These are phyloP conservation scores for Metschnikowia continentalis DNA, from an alignment of 805 yeast species.

Conservation along the genomic window DNA sequence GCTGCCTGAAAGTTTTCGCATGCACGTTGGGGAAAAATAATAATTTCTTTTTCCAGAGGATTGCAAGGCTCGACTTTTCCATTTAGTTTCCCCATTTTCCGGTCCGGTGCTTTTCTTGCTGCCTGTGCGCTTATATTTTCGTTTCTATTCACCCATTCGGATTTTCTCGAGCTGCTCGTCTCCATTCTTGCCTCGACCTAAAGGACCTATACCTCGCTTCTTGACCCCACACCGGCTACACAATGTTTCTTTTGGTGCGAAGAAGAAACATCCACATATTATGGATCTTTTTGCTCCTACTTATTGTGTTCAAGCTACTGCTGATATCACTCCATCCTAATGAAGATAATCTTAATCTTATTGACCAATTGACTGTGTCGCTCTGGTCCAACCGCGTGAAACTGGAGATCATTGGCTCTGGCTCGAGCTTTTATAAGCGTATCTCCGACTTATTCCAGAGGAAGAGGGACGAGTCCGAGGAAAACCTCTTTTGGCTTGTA, in stretches of 20 bases:
- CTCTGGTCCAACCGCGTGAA: conserved; percentile 4
- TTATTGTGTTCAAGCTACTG: conserved; percentile 13
- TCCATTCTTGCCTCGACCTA: too few relatives aligned
- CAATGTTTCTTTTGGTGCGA: conserved; percentile 14
- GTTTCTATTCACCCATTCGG: not conserved
- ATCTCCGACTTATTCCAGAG: conserved; percentile 7
- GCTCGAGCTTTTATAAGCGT: conserved; percentile 10
- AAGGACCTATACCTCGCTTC: too few relatives aligned
- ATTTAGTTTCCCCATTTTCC: too few relatives aligned
- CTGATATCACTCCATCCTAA: conserved; percentile 2
- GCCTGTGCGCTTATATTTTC: too few relatives aligned
- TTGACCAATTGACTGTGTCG: conserved; percentile 15
- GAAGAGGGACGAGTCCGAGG: conserved; percentile 5
- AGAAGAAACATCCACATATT: conserved; percentile 17
- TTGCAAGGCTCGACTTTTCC: too few relatives aligned
- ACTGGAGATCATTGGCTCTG: conserved; percentile 2
- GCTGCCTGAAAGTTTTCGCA: not conserved
- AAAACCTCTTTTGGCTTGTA: conserved; percentile 15
- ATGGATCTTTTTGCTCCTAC: conserved; percentile 12
- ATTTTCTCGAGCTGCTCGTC: not conserved
- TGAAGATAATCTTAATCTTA: conserved; percentile 7
- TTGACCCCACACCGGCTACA: too few relatives aligned
- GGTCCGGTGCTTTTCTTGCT: too few relatives aligned
- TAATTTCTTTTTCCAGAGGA: not conserved
- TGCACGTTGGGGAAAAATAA: not conserved